A percentile compares a stretch with the other conserved stretches of the same genome.
These are phyloP conservation scores for Cyclotella sp. DNA, from an alignment of 108 stramenopile genomes.

Conservation along the genomic window DNA sequence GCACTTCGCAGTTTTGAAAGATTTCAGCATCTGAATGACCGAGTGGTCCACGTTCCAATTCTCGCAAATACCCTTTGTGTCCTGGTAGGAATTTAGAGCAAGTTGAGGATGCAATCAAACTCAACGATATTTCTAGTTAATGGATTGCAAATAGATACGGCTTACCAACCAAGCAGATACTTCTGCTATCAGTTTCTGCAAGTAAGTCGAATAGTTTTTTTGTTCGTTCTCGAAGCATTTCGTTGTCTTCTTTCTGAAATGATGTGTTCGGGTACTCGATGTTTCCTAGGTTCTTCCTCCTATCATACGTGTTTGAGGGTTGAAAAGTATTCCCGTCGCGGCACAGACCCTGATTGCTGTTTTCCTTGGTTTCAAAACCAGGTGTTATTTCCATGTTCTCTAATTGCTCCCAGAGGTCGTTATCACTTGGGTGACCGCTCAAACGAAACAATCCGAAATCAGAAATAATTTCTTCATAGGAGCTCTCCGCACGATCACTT, in stretches of 20 bases:
- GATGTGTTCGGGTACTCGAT: no score
- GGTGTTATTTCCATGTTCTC: neutral
- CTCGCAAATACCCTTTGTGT: constrained; percentile 73
- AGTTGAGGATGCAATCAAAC: neutral
- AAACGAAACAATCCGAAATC: constrained; percentile 6
- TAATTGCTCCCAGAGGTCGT: constrained; percentile 31
- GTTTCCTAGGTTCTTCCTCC: no score
- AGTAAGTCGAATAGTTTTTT: constrained; percentile 58
- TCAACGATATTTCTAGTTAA: neutral
- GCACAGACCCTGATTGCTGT: neutral
- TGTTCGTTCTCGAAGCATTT: constrained; percentile 59
- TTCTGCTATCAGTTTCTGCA: constrained; percentile 45
- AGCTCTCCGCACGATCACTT: neutral
- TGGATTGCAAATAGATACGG: neutral
- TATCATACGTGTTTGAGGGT: neutral
- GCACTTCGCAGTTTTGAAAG: constrained; percentile 68
- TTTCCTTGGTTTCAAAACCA: neutral
- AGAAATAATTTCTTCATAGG: neutral
- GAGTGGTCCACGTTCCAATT: constrained; percentile 68
- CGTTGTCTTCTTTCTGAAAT: constrained; percentile 38
- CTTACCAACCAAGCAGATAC: constrained; percentile 52
- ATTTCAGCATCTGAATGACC: constrained; percentile 47
- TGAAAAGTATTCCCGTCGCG: neutral
- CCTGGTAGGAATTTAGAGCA: constrained; percentile 2
- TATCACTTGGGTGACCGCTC: constrained; percentile 5